Evolutionary conservation across 257 asterid species (phyloP).

Genomic region (Primulina tabacum): DNA sequence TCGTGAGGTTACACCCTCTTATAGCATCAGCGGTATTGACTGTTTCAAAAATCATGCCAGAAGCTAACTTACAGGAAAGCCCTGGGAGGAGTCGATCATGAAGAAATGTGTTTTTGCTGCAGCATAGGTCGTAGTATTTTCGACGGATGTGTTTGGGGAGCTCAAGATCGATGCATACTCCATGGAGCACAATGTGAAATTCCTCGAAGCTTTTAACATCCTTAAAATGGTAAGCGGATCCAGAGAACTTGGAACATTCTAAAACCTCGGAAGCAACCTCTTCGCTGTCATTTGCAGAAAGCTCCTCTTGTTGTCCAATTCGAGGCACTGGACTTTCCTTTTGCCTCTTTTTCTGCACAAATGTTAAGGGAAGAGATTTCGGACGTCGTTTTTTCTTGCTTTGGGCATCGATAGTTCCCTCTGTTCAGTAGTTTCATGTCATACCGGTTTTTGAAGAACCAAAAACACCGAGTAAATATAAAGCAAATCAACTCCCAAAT

Average conservation of each 20-base stretch:
- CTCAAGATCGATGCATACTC: conserved; percentile 57
- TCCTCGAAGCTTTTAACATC: conserved; percentile 54
- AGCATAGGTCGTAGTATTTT: conserved; percentile 60
- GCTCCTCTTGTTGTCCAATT: conserved; percentile 41
- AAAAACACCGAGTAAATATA: background rate
- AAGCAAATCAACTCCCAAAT: background rate
- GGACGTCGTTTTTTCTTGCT: conserved; percentile 41
- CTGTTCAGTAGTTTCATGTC: conserved; percentile 24
- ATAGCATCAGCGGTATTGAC: conserved; percentile 42
- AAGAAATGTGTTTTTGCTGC: conserved; percentile 46
- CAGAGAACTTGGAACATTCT: conserved; percentile 48
- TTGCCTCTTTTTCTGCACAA: conserved; percentile 43
- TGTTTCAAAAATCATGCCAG: conserved; percentile 44
- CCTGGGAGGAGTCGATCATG: conserved; percentile 43
- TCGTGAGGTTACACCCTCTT: conserved; percentile 40
- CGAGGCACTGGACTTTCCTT: conserved; percentile 31
- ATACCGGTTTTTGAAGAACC: conserved; percentile 1
- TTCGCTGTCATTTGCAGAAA: conserved; percentile 59
- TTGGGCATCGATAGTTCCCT: conserved; percentile 34
- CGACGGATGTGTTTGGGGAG: conserved; percentile 45
- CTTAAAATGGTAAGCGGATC: conserved; percentile 34
- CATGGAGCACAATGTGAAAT: conserved; percentile 58
- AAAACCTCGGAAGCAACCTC: conserved; percentile 72
- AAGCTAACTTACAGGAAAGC: conserved; percentile 38
- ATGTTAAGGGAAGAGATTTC: conserved; percentile 52